phyloP scores from a whole-genome alignment of 768 basidiomycete species.

The Leccinum obscurum region DNA sequence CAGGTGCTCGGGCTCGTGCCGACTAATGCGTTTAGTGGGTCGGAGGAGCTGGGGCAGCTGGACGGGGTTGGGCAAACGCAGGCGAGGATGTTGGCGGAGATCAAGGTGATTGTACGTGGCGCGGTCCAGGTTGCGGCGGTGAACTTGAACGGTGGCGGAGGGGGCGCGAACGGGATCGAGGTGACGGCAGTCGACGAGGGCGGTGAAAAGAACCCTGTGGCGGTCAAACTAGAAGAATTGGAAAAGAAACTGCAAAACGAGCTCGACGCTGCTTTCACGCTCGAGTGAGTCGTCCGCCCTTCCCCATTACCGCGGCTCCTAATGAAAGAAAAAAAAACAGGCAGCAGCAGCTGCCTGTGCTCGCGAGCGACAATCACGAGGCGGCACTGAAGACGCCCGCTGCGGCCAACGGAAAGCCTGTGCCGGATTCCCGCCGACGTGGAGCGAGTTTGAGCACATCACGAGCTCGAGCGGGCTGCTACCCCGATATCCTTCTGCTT shows the following conservation, averaged over 20 bases:
- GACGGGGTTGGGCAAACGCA: slow-evolving; percentile 37
- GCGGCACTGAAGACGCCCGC: slow-evolving; percentile 31
- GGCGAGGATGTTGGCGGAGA: slow-evolving; percentile 31
- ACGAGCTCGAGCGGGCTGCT: slow-evolving; percentile 31
- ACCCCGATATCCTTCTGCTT: neutral
- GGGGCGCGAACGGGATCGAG: neutral
- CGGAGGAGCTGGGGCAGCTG: slow-evolving; percentile 28
- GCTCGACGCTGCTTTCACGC: slow-evolving; percentile 30
- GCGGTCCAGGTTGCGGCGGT: neutral
- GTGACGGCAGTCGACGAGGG: slow-evolving; percentile 5
- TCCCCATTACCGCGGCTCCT: too few species aligned
- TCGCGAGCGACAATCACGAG: slow-evolving; percentile 34
- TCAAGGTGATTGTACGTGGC: slow-evolving; percentile 28
- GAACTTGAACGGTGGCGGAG: neutral
- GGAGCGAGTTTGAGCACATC: slow-evolving; percentile 47
- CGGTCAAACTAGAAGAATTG: slow-evolving; percentile 31
- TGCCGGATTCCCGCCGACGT: slow-evolving; percentile 37
- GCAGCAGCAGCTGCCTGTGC: slow-evolving; percentile 38
- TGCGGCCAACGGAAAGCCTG: slow-evolving; percentile 36
- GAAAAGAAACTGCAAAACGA: slow-evolving; percentile 36
- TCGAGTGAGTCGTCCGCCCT: slow-evolving; percentile 31
- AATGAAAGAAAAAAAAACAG: slow-evolving; percentile 14
- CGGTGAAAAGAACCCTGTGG: slow-evolving; percentile 18
- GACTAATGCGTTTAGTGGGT: slow-evolving; percentile 21
- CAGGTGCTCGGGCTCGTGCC: slow-evolving; percentile 36